Percentiles rank a stretch among this genome's conserved stretches.
Evolutionary conservation across 2,329 filamentous ascomycete species (phyloP).

Genomic region (Aspergillus jensenii): DNA sequence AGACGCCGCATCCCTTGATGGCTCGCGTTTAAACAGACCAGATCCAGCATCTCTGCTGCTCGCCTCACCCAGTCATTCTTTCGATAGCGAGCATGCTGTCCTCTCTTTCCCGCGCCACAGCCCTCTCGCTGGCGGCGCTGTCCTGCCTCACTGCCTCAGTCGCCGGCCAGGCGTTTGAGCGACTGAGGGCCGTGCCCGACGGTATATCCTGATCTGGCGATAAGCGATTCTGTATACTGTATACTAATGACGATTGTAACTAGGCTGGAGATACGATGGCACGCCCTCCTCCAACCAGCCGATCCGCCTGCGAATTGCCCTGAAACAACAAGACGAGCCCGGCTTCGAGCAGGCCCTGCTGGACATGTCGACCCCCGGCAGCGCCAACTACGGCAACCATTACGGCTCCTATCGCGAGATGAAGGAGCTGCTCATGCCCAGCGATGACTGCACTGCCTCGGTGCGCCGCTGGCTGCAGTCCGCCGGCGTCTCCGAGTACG

Average conservation of each 20-base stretch:
- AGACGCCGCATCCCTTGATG: background rate
- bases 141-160: constrained; percentile 30
- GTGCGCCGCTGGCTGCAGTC: constrained; percentile 49
- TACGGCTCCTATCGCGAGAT: constrained; percentile 50
- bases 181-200: constrained; percentile 32
- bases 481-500: constrained; percentile 37
- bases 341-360: constrained; percentile 48
- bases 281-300: constrained; percentile 26
- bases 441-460: constrained; percentile 36
- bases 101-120: constrained; percentile 25
- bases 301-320: constrained; percentile 35
- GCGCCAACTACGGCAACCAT: constrained; percentile 51
- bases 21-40: background rate
- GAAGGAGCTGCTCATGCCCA: constrained; percentile 50
- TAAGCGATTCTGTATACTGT: too few species aligned
- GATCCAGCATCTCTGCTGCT: too few species aligned
- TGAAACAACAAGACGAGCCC: constrained; percentile 34
- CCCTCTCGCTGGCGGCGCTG: constrained; percentile 30
- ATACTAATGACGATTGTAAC: background rate
- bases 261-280: constrained; percentile 34
- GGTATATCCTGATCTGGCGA: constrained; percentile 22
- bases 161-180: constrained; percentile 36
- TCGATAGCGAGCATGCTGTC: constrained; percentile 22
- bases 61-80: background rate
- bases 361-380: constrained; percentile 51